phyloP scores from a whole-genome alignment of 768 basidiomycete species.

The Pleurotus platypus region DNA sequence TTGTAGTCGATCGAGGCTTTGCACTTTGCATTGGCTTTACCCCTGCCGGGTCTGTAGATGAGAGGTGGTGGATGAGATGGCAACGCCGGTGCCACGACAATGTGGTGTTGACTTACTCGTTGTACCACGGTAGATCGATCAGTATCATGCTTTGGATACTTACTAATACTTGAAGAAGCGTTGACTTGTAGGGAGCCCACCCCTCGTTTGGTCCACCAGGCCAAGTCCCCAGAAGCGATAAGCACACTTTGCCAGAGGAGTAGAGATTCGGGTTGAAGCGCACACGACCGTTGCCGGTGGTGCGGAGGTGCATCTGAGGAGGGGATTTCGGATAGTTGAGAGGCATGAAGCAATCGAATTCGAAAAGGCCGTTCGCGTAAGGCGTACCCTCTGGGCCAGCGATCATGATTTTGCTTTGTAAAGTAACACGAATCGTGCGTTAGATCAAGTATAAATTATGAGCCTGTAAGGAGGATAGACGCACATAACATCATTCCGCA shows the following conservation, averaged over 20 bases:
- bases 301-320: slow-evolving; percentile 47
- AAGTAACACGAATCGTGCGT: background rate
- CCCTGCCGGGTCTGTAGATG: slow-evolving; percentile 41
- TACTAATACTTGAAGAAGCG: slow-evolving; percentile 52
- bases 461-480: slow-evolving; percentile 15
- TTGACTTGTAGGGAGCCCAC: slow-evolving; percentile 47
- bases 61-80: background rate
- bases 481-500: slow-evolving; percentile 53
- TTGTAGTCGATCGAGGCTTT: slow-evolving; percentile 43
- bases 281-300: slow-evolving; percentile 47
- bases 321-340: slow-evolving; percentile 44
- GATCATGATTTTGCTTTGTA: slow-evolving; percentile 48
- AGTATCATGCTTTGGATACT: slow-evolving; percentile 60
- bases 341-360: slow-evolving; percentile 57
- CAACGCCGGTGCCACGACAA: background rate
- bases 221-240: slow-evolving; percentile 57
- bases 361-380: slow-evolving; percentile 50
- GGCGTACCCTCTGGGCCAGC: slow-evolving; percentile 56
- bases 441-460: slow-evolving; percentile 7
- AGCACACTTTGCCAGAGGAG: slow-evolving; percentile 44
- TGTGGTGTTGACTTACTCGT: slow-evolving; percentile 37
- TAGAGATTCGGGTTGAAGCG: slow-evolving; percentile 60
- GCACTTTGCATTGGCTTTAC: slow-evolving; percentile 32
- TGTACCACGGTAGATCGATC: slow-evolving; percentile 51
- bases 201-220: slow-evolving; percentile 38